Evolutionary conservation across 805 yeast genomes (phyloP).

Genomic region (Danielozyma ontarioensis): DNA sequence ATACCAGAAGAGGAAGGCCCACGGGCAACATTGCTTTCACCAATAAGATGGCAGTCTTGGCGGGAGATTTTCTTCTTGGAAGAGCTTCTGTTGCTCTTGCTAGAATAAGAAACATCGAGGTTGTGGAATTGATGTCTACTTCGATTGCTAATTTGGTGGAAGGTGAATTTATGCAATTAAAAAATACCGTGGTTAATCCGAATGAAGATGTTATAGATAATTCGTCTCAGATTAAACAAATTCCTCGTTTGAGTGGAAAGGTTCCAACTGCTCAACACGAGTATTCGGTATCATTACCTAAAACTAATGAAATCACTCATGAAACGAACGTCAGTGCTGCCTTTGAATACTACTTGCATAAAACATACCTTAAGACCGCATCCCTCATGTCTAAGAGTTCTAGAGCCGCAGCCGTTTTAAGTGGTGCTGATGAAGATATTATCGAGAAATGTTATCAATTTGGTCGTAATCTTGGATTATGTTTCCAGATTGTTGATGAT

Average conservation of each 20-base stretch:
- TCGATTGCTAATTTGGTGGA: conserved; percentile 96
- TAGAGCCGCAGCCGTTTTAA: conserved; percentile 86
- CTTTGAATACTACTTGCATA: conserved; percentile 90
- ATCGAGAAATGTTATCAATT: conserved; percentile 85
- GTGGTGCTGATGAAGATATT: conserved; percentile 73
- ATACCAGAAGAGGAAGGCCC: conserved; percentile 83
- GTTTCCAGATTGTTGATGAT: conserved; percentile 96
- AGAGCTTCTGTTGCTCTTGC: conserved; percentile 96
- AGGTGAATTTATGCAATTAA: conserved; percentile 98
- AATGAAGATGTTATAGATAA: conserved; percentile 46
- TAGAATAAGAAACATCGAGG: conserved; percentile 92
- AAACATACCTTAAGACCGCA: conserved; percentile 93
- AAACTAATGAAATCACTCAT: conserved; percentile 47
- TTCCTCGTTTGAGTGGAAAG: conserved; percentile 58
- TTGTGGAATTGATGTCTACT: conserved; percentile 89
- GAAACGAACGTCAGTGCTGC: conserved; percentile 73
- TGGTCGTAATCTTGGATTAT: conserved; percentile 89
- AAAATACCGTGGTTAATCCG: conserved; percentile 68
- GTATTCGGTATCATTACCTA: conserved; percentile 39
- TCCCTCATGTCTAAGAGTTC: conserved; percentile 90
- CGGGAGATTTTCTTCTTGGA: conserved; percentile 93
- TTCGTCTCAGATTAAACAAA: conserved; percentile 37
- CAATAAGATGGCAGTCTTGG: conserved; percentile 95
- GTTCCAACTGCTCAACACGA: conserved; percentile 60
- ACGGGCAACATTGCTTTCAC: conserved; percentile 92